Percentiles rank a stretch among this genome's conserved stretches.
phyloP scores from a whole-genome alignment of 306 rosid species.

The Trifolium subterraneum region DNA sequence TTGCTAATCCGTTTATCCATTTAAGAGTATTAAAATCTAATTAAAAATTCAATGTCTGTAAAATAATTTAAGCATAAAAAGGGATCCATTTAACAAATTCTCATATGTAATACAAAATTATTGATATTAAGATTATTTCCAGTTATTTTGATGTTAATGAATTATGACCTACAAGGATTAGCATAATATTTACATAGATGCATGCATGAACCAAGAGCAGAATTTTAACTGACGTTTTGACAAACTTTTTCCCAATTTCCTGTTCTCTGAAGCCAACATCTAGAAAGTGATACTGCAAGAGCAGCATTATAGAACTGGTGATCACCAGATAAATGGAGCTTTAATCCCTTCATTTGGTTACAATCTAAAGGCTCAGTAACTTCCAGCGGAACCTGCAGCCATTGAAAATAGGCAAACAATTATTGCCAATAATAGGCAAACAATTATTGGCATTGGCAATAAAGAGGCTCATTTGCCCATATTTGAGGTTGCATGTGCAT shows the following conservation, averaged over 20 bases:
- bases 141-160: conserved; percentile 17
- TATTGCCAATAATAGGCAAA: conserved; percentile 43
- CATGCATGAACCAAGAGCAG: conserved; percentile 27
- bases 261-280: conserved; percentile 83
- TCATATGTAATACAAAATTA: conserved; percentile 6
- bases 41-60: conserved; percentile 18
- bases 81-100: conserved; percentile 26
- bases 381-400: conserved; percentile 64
- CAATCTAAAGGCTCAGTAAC: conserved; percentile 58
- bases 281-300: conserved; percentile 79
- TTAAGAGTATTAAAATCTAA: conserved; percentile 24
- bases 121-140: conserved; percentile 26
- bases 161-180: conserved; percentile 9
- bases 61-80: conserved; percentile 59
- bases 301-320: conserved; percentile 76
- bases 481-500: conserved; percentile 5
- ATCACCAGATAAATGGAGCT: conserved; percentile 74
- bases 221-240: conserved; percentile 55
- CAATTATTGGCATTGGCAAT: conserved; percentile 28
- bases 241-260: conserved; percentile 66
- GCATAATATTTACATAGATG: conserved; percentile 23
- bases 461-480: conserved; percentile 9
- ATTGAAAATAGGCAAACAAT: conserved; percentile 40
- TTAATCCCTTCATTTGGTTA: conserved; percentile 56
- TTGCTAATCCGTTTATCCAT: too few relatives aligned